Percentiles rank a stretch among this genome's conserved stretches.
These are phyloP conservation scores for Neotropicomus parvogracilis DNA, from an alignment of 1,284 basidiomycete species.

Conservation along the genomic window DNA sequence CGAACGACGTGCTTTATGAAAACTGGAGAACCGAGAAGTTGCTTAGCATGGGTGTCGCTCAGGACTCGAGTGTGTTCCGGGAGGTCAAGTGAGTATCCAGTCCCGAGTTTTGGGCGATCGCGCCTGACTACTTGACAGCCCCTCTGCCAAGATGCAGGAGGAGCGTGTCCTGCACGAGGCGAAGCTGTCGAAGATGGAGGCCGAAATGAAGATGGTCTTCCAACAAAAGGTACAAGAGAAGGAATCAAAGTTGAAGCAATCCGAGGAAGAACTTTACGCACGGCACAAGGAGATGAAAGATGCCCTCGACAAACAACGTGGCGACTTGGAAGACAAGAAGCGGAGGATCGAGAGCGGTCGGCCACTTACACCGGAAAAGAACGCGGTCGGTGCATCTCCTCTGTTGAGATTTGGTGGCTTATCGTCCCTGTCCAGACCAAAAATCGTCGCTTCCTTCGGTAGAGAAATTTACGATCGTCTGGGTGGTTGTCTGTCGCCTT, in stretches of 20 bases:
- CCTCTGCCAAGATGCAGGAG: constrained; percentile 91
- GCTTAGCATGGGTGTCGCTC: constrained; percentile 91
- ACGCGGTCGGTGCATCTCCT: constrained; percentile 48
- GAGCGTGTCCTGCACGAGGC: constrained; percentile 92
- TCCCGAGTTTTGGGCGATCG: neutral
- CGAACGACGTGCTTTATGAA: constrained; percentile 91
- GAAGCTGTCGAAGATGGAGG: constrained; percentile 98
- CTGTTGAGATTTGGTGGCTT: constrained; percentile 3
- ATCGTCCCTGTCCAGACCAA: constrained; percentile 27
- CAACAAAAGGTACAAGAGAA: constrained; percentile 99
- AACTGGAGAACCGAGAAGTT: constrained; percentile 95
- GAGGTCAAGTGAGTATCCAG: constrained; percentile 85
- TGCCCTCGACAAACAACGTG: constrained; percentile 92
- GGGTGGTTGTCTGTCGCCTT: constrained; percentile 18
- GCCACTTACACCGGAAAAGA: constrained; percentile 93
- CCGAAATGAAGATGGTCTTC: constrained; percentile 99
- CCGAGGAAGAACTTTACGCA: constrained; percentile 95
- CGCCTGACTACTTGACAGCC: constrained; percentile 48
- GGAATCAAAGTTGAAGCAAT: constrained; percentile 96
- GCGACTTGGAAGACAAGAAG: constrained; percentile 98
- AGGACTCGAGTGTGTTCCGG: constrained; percentile 96
- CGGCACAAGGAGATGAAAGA: constrained; percentile 99
- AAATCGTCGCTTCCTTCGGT: constrained; percentile 37
- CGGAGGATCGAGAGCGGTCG: constrained; percentile 91
- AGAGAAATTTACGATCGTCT: constrained; percentile 16